phyloP scores from a whole-genome alignment of 495 filamentous ascomycete genomes.

The Copromyces sp. region DNA sequence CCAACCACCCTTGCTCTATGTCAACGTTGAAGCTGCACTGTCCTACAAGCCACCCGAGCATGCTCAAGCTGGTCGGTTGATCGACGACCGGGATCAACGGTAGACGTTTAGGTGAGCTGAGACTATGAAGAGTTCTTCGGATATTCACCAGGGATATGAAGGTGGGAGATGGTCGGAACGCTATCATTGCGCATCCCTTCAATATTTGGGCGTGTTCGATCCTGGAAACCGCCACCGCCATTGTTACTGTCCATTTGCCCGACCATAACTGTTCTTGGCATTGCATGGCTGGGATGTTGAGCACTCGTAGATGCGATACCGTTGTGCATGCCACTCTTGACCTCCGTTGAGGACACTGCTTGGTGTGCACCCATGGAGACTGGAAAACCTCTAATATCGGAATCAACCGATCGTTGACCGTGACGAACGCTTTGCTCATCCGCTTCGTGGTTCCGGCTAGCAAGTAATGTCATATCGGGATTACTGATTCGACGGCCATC shows the following conservation, averaged over 20 bases:
- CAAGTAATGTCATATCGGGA: neutral
- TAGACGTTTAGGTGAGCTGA: neutral
- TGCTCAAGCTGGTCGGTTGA: neutral
- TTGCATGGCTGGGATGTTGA: neutral
- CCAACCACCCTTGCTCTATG: neutral
- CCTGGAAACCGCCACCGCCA: neutral
- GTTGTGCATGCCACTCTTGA: neutral
- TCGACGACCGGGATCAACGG: neutral
- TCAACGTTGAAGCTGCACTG: neutral
- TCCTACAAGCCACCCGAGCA: neutral
- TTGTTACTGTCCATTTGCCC: neutral
- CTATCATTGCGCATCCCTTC: conserved; percentile 17
- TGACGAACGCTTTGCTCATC: neutral
- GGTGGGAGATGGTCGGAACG: conserved; percentile 24
- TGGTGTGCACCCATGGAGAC: neutral
- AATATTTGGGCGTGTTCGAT: conserved; percentile 5
- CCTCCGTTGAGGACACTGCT: neutral
- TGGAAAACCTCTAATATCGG: neutral
- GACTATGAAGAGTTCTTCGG: conserved; percentile 26
- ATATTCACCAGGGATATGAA: conserved; percentile 50
- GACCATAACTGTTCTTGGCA: neutral
- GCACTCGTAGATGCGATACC: neutral
- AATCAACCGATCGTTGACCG: neutral
- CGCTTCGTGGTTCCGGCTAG: neutral
- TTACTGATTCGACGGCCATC: neutral